These are phyloP conservation scores for Oryza meridionalis DNA, from an alignment of 176 grass and related monocot species.

Conservation along the genomic window DNA sequence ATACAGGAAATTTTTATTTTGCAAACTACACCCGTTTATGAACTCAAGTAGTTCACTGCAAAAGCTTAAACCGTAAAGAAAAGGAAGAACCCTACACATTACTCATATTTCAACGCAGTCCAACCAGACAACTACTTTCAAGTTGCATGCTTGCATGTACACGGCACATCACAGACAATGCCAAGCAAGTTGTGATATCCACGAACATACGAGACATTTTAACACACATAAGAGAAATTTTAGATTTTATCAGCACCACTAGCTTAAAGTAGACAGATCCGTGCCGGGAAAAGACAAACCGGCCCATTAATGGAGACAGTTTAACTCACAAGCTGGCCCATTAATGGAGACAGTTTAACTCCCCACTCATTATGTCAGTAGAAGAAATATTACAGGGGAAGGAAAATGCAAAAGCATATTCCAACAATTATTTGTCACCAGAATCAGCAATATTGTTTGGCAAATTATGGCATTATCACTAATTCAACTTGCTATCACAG, in stretches of 20 bases:
- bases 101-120: neutral
- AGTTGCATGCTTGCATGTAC: neutral
- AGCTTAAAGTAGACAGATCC: neutral
- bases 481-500: constrained; percentile 10
- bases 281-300: neutral
- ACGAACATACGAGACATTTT: neutral
- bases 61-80: neutral
- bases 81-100: neutral
- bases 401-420: constrained; percentile 29
- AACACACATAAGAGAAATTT: neutral
- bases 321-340: neutral
- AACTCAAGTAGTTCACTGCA: neutral
- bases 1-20: neutral
- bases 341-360: neutral
- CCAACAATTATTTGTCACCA: constrained; percentile 21
- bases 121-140: too few relatives aligned
- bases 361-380: neutral
- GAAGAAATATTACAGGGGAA: neutral
- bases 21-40: neutral
- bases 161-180: neutral
- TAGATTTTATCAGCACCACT: constrained; percentile 13
- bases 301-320: neutral
- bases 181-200: neutral
- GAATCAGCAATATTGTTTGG: neutral
- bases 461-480: neutral